phyloP scores from a whole-genome alignment of 257 asterid genomes.

The Lavandula angustifolia region DNA sequence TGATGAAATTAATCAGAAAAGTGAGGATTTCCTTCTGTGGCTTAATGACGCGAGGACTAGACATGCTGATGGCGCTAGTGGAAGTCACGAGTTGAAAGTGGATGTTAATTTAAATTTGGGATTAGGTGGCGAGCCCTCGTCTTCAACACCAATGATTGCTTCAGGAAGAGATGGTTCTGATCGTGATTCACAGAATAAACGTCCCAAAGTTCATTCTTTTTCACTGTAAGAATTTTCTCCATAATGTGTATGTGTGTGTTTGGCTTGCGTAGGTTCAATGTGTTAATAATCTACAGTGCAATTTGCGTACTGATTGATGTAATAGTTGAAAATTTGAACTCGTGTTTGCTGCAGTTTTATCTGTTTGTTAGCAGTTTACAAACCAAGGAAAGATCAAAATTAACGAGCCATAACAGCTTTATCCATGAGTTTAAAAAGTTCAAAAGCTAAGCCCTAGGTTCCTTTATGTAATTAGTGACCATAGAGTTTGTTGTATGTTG shows the following conservation, averaged over 20 bases:
- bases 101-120: constrained; percentile 71
- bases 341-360: constrained; percentile 4
- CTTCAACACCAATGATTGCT: constrained; percentile 45
- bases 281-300: background rate
- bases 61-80: constrained; percentile 40
- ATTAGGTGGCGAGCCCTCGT: constrained; percentile 67
- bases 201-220: constrained; percentile 81
- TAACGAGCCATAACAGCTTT: background rate
- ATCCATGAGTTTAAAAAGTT: background rate
- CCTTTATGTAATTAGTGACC: background rate
- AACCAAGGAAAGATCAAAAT: background rate
- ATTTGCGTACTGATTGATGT: background rate
- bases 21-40: constrained; percentile 38
- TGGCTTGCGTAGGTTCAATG: background rate
- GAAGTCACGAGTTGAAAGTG: constrained; percentile 39
- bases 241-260: background rate
- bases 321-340: background rate
- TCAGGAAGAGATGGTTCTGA: constrained; percentile 45
- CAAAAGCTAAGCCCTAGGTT: background rate
- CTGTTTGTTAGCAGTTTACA: background rate
- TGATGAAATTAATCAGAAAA: constrained; percentile 31
- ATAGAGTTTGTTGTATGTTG: background rate
- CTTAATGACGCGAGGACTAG: constrained; percentile 36
- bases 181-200: constrained; percentile 60
- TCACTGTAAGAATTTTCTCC: constrained; percentile 55